phyloP scores from a whole-genome alignment of 2,329 filamentous ascomycete genomes.

The Daldinia eschscholtzii region DNA sequence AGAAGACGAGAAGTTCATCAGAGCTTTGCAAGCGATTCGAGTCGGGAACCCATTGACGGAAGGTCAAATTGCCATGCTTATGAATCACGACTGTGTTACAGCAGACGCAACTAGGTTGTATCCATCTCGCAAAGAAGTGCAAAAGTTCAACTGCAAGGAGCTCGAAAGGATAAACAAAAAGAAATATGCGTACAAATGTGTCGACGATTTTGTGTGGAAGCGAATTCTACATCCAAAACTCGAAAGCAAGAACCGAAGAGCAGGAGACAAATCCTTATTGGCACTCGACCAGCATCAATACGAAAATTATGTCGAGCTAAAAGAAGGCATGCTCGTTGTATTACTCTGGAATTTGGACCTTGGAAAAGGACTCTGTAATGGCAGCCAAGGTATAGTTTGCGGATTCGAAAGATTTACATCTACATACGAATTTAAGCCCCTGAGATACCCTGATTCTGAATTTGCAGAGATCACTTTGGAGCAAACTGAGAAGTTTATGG shows the following conservation, averaged over 20 bases:
- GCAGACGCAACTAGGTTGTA: not conserved
- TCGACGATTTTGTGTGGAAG: not conserved
- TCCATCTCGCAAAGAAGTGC: not conserved
- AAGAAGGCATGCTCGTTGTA: slow-evolving; percentile 3
- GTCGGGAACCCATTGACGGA: not conserved
- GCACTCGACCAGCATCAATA: not conserved
- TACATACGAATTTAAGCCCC: too few species aligned
- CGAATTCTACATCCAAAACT: not conserved
- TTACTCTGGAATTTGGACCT: not conserved
- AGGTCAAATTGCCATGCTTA: not conserved
- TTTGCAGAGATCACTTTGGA: too few species aligned
- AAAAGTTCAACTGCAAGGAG: not conserved
- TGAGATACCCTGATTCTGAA: too few species aligned
- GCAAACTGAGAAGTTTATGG: not conserved
- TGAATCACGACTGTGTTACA: not conserved
- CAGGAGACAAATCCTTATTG: not conserved
- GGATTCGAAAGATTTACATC: not conserved
- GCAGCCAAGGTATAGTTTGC: slow-evolving; percentile 2
- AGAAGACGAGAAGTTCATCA: not conserved
- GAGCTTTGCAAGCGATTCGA: not conserved
- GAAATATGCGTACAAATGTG: not conserved
- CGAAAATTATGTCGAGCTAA: not conserved
- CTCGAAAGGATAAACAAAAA: not conserved
- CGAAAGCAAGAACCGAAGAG: not conserved
- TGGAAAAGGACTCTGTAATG: not conserved